A percentile compares a stretch with the other conserved stretches of the same genome.
Evolutionary conservation across 169 alveolate species (phyloP).

Genomic region (Plasmodium cynomolgi): DNA sequence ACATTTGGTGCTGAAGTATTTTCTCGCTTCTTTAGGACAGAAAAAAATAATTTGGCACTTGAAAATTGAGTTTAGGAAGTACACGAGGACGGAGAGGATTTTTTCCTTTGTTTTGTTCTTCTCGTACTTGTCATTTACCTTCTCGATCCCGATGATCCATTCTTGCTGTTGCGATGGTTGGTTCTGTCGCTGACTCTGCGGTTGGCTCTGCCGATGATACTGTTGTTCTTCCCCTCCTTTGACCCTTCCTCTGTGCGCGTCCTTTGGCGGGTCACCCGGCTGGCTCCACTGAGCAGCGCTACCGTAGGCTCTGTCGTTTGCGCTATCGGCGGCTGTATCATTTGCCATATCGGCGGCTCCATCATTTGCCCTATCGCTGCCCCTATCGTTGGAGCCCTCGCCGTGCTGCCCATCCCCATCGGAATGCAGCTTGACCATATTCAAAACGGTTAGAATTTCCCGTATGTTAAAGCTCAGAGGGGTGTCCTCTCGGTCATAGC

Average conservation of each 20-base stretch:
- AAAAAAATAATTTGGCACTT: slow-evolving; percentile 59
- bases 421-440: slow-evolving; percentile 47
- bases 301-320: not conserved
- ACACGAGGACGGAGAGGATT: slow-evolving; percentile 48
- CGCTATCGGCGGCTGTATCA: not conserved
- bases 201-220: not conserved
- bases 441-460: slow-evolving; percentile 55
- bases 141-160: slow-evolving; percentile 73
- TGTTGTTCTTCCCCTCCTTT: not conserved
- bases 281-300: not conserved
- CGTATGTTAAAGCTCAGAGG: slow-evolving; percentile 61
- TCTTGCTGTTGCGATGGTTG: slow-evolving; percentile 5
- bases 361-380: not conserved
- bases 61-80: slow-evolving; percentile 60
- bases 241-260: not conserved
- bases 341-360: not conserved
- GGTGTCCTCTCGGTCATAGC: slow-evolving; percentile 39
- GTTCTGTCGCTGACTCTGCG: too few relatives aligned
- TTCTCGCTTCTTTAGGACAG: slow-evolving; percentile 75
- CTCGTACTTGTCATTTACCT: slow-evolving; percentile 70
- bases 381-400: not conserved
- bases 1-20: slow-evolving; percentile 60
- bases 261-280: not conserved
- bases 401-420: not conserved
- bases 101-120: slow-evolving; percentile 63